Base-by-base conservation (phyloP, 768 basidiomycete species). In the Dentipellis sp. region DNA sequence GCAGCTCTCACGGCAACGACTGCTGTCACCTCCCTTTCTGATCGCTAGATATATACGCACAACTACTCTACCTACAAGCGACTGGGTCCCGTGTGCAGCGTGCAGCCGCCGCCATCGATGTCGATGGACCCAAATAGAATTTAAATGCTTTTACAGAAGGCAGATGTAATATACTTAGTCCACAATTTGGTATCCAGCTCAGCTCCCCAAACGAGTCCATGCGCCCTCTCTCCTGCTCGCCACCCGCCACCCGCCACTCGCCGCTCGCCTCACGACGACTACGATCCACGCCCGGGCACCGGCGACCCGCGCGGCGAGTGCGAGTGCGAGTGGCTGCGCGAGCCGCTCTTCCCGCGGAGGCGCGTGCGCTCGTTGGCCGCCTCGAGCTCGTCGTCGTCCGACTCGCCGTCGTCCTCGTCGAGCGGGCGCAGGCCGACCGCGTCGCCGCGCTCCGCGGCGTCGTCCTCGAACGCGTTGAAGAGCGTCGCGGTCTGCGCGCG, bases 381-480 rank as follows among this genome's bases (percentile, higher is more conserved):
- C 46, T 71, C 71, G 17, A 75, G 58, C 59, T 68, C 78, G 36
- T 75, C 75, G 37, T 78, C 78, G 42, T 45, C 42, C n/a, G n/a
- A n/a, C n/a, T 45, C n/a, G 17, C 70, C 84, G 50, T 83, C 85
- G 42, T 75, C 78, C 72, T 93, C 91, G 39, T 76, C 71, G 53
- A 94, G 70, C 58, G 76, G 75, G 11, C 79, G 75, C 49, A 94
- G 64, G 11, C 83, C 83, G 45, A 87, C 74, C 55, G 68, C 68
- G 51, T 78, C 73, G 65, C 64, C 56, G 29, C 49, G 61, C 42
- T 48, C 63, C 21, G 16, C 60, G 35, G 40, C 59, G 10, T 52
- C 37, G 50, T 78, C 82, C 55, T 86, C 89, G 62, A 88, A 92
- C 11, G 90, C 78, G 66, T 78, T 83, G 70, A 92, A 94, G 22